A percentile compares a stretch with the other conserved stretches of the same genome.
phyloP scores from a whole-genome alignment of 2,329 filamentous ascomycete genomes.

The Ophiostoma perfectum region DNA sequence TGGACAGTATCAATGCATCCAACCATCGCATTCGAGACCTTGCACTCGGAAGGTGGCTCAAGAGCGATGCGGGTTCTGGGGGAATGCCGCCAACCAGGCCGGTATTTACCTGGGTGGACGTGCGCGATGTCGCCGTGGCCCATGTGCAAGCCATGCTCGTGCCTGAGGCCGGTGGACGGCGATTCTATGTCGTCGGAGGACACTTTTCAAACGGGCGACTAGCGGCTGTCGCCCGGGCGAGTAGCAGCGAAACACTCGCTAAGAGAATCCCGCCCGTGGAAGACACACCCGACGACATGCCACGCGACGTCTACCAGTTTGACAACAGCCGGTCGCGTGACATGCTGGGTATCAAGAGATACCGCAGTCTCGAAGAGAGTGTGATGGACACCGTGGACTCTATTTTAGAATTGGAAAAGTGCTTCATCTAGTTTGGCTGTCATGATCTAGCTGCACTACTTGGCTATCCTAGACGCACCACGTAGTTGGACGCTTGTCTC shows the following conservation, averaged over 20 bases:
- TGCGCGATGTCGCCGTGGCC: conserved; percentile 13
- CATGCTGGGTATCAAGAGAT: conserved; percentile 53
- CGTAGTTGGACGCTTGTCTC: no score
- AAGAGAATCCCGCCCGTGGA: conserved; percentile 33
- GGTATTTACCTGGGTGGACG: conserved; percentile 40
- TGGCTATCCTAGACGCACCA: no score
- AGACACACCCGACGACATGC: conserved; percentile 39
- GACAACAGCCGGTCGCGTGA: conserved; percentile 51
- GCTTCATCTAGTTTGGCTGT: background rate
- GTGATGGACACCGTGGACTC: conserved; percentile 54
- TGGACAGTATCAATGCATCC: conserved; percentile 65
- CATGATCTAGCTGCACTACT: background rate
- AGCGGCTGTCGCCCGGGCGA: conserved; percentile 51
- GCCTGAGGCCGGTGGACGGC: conserved; percentile 42
- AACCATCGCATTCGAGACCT: conserved; percentile 62
- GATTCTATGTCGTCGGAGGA: conserved; percentile 47
- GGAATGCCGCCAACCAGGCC: conserved; percentile 52
- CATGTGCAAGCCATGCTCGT: conserved; percentile 14
- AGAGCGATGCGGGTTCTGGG: conserved; percentile 28
- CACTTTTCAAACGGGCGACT: conserved; percentile 15
- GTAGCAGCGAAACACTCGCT: conserved; percentile 18
- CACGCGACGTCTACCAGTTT: conserved; percentile 47
- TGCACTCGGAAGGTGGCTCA: conserved; percentile 55
- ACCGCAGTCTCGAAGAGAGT: conserved; percentile 51
- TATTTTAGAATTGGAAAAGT: conserved; percentile 29